Base-by-base conservation (phyloP, 345 rosid genomes). In the Sonneratia caseolaris region DNA sequence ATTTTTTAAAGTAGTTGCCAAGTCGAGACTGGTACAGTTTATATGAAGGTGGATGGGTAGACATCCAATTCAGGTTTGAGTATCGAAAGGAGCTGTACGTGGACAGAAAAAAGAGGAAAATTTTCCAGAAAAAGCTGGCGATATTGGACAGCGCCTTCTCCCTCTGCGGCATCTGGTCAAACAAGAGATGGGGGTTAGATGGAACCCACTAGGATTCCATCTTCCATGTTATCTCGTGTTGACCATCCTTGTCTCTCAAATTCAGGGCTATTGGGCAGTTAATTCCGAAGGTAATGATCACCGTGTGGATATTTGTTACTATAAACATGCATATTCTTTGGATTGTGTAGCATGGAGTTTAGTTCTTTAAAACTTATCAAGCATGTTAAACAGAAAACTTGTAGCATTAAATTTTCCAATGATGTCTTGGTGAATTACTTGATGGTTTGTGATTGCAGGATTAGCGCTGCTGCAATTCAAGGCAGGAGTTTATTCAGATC, bases 111-210 rank as follows among this genome's bases (percentile, higher is more conserved):
- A 73, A 70, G 70, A 66, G 49, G 65, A 16, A 21, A 4, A 22
- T 12, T 68, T 42, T 68, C 56, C 37, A 35, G 71, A 77, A 74
- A 84, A 85, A 78, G 80, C 92, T 87, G 96, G 97, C 92, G 86
- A 82, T 85, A 82, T 82, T 80, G 78, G 72, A 78, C 76, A 79
- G 85, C 32, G 51, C 48, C 88, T 81, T 74, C 82, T 82, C 70
- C 75, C 88, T 64, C 79, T 78, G 71, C 81, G 71, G 79, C 73
- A 21, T 75, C 76, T 78, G 78, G 82, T 77, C 68, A 70, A 66
- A 73, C 79, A 75, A 82, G 83, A 84, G 72, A 89, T 91, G 98
- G 89, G 86, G 79, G 86, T 75, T 81, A 83, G 88, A 88, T 87
- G 97, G 96, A 87, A 82, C 75, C 85, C 87, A 36, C 72, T 74